A percentile compares a stretch with the other conserved stretches of the same genome.
phyloP scores from a whole-genome alignment of 345 rosid species.

The Nephelium lappaceum region DNA sequence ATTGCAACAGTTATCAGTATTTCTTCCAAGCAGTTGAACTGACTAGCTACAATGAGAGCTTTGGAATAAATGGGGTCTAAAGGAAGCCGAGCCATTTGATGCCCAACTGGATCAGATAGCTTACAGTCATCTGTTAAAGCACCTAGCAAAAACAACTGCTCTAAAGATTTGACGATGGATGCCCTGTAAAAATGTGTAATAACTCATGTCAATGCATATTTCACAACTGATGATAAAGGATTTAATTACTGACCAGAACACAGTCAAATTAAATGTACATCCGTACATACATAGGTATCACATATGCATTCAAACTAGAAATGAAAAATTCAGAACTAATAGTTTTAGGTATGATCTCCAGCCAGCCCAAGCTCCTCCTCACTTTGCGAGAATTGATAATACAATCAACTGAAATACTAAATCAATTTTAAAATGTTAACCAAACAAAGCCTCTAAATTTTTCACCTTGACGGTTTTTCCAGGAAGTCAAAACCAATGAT shows the following conservation, averaged over 20 bases:
- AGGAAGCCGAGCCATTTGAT: constrained; percentile 94
- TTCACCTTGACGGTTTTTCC: constrained; percentile 87
- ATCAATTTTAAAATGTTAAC: background rate
- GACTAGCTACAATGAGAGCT: constrained; percentile 80
- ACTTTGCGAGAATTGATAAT: background rate
- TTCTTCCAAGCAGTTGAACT: constrained; percentile 88
- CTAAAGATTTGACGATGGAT: constrained; percentile 77
- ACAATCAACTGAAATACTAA: background rate
- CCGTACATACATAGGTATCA: background rate
- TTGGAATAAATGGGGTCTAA: constrained; percentile 85
- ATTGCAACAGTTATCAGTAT: constrained; percentile 90
- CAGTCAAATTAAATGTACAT: background rate
- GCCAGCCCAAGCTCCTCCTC: background rate
- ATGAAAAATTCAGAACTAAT: background rate
- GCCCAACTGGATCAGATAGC: constrained; percentile 76
- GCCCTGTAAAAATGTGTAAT: constrained; percentile 54
- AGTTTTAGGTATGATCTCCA: background rate
- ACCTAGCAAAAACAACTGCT: constrained; percentile 75
- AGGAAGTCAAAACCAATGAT: constrained; percentile 89
- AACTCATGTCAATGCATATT: constrained; percentile 13
- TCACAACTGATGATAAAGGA: background rate
- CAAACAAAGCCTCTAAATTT: background rate
- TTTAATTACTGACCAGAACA: background rate
- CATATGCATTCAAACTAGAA: background rate
- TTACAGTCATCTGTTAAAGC: constrained; percentile 89